Conservation (phyloP, 495 filamentous ascomycete genomes). For the Extremus antarcticus region DNA sequence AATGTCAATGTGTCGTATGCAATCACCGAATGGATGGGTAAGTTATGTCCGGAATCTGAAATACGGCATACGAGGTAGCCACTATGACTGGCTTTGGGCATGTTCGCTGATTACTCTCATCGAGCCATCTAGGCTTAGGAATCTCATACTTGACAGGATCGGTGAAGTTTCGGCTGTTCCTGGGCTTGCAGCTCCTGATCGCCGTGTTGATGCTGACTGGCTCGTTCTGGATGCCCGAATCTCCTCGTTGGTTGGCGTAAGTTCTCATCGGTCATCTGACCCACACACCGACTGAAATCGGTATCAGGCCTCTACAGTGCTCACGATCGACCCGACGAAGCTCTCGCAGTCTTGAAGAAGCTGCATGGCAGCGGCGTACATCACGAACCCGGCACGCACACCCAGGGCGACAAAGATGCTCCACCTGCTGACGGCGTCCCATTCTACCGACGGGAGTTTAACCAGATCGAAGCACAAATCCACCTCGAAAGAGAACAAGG, state of each 20-base stretch:
- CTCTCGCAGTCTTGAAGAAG: not conserved
- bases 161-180: not conserved
- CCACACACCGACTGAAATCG: no score
- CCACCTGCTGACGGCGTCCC: not conserved
- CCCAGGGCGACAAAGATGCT: not conserved
- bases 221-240: not conserved
- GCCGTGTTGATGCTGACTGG: not conserved
- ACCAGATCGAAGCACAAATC: not conserved
- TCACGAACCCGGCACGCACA: not conserved
- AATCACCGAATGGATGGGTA: not conserved
- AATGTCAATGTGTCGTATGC: not conserved
- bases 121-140: not conserved
- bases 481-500: not conserved
- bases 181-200: not conserved
- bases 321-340: not conserved
- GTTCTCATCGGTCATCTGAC: not conserved
- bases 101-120: not conserved
- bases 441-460: not conserved
- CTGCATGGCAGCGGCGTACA: not conserved
- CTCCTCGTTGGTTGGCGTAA: not conserved
- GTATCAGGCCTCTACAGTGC: not conserved
- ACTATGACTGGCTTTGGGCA: no score
- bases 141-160: not conserved
- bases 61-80: no score
- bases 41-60: no score